Conservation (phyloP, 192 early-diverging fungal species). For the Fimicolochytrium jonesii region DNA sequence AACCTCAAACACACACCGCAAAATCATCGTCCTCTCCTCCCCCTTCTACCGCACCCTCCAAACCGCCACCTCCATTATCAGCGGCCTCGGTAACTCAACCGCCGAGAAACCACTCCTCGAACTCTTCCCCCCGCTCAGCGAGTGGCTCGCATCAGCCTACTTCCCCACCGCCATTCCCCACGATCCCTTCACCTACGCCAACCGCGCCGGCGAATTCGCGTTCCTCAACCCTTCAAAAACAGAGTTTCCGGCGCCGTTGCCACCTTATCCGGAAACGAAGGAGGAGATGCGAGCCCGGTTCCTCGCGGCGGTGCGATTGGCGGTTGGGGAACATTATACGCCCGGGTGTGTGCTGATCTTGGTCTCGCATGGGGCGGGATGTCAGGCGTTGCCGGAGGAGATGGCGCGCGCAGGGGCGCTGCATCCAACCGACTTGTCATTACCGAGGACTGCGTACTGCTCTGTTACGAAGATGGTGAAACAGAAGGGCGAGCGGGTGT, state of each 20-base stretch:
- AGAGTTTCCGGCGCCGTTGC: background rate
- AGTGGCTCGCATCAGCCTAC: conserved; percentile 1
- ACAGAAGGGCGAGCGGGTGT: background rate
- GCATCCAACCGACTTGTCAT: background rate
- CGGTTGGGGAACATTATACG: background rate
- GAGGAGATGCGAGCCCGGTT: conserved; percentile 1
- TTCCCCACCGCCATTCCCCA: background rate
- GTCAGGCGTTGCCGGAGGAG: conserved; percentile 5
- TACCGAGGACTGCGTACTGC: background rate
- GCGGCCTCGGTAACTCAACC: background rate
- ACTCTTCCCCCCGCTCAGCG: background rate
- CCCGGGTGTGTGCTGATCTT: background rate
- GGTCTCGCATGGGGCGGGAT: conserved; percentile 1
- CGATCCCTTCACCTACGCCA: background rate
- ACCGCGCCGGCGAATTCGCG: background rate
- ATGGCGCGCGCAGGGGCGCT: background rate
- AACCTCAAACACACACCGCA: no score
- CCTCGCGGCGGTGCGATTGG: background rate
- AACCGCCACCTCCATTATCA: background rate
- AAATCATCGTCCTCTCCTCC: background rate
- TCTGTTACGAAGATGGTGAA: background rate
- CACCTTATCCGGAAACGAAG: background rate
- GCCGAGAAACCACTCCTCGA: background rate
- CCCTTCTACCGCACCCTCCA: conserved; percentile 19
- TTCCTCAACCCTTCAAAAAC: background rate